Evolutionary conservation across 2,329 filamentous ascomycete species (phyloP).

Genomic region (Fusarium xylarioides): DNA sequence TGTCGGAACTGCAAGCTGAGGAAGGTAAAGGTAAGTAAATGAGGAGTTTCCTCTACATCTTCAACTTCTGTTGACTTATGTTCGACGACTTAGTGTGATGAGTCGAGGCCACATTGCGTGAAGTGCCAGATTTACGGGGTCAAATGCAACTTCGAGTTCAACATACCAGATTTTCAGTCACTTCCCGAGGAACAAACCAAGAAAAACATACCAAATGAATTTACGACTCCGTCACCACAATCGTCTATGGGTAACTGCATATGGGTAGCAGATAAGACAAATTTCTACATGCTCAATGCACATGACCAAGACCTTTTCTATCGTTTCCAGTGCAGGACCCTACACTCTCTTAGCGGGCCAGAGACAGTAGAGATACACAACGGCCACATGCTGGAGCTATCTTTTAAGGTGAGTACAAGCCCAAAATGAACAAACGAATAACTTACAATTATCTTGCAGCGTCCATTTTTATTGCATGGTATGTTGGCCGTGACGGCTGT

Average conservation of each 20-base stretch:
- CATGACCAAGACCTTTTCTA: not conserved
- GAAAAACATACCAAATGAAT: fast-evolving
- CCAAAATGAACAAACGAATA: fast-evolving
- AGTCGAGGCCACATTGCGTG: not conserved
- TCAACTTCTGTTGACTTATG: not conserved
- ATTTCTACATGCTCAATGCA: not conserved
- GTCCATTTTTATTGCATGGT: not conserved
- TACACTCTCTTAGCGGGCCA: not conserved
- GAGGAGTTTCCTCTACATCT: fast-evolving
- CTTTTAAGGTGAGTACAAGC: not conserved
- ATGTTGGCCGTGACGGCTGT: not conserved
- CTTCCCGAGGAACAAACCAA: not conserved
- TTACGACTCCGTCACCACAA: not conserved
- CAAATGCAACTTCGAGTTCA: not conserved
- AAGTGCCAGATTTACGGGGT: not conserved
- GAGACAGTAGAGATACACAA: not conserved
- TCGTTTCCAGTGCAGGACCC: not conserved
- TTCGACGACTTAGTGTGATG: not conserved
- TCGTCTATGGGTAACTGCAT: not conserved
- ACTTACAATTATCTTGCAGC: not conserved
- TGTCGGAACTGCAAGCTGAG: not conserved
- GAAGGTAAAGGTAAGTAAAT: not conserved
- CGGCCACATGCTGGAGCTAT: not conserved
- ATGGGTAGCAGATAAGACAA: not conserved
- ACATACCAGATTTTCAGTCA: not conserved